Base-by-base conservation (phyloP, 805 yeast species). In the Yarrowia sp. region DNA sequence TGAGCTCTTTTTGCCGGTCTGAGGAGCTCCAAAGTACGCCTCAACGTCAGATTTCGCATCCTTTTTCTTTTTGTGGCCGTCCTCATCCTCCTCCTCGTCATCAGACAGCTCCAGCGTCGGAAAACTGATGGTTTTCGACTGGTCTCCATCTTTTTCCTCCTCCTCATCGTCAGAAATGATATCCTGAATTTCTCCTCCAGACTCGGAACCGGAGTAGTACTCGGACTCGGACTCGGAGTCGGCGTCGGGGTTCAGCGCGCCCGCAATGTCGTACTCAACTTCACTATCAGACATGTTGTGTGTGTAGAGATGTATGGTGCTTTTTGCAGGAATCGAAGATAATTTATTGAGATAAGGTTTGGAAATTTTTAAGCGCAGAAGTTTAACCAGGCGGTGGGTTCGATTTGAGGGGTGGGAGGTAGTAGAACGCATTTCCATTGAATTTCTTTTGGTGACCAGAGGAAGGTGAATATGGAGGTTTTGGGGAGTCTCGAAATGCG, bases 111-210 rank as follows among this genome's bases (percentile, higher is more conserved):
- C 85, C 62, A 83, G 69, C 1, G 69, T 48, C 10, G 83, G 83
- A 66, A 79, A 79, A 9, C 19, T 21, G 49, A 40, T 43, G 36
- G 17, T 14, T 22, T 35, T 41, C 14, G 24, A 24, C n/a, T n/a
- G 36, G 12, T 22, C 41, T 17, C 49, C 66, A 4, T 51, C 54
- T 10, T 33, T 7, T 11, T 33, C 75, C 8, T 69, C 74, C 48
- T 80, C 81, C 38, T 81, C 86, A 12, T 81, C 86, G 62, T 81
- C 83, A 49, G 81, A 79, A 38, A 79, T 46, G 28, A 44, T 61
- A 7, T 58, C 75, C 33, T 82, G 67, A 43, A 71, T 71, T 64
- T 70, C 73, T 40, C 68, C 74, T 35, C 70, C 72, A 11, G 69
- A 49, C 9, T 70, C 71, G 16, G 38, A 67, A 32, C 64, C 64